phyloP scores from a whole-genome alignment of 345 rosid genomes.

The Eucalyptus erythrocorys region DNA sequence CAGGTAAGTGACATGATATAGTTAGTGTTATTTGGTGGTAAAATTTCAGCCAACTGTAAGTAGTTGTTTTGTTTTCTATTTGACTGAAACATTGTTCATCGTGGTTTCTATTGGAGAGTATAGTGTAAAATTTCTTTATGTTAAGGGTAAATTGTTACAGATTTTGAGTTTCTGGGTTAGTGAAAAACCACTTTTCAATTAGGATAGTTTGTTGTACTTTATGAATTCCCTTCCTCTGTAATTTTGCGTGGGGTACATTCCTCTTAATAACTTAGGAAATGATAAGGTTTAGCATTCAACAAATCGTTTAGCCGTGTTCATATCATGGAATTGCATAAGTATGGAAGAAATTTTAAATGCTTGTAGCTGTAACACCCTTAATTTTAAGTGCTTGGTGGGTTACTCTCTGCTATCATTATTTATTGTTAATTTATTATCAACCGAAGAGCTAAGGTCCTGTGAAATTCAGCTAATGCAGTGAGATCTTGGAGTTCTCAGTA shows the following conservation, averaged over 20 bases:
- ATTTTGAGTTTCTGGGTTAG: background rate
- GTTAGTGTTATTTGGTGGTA: background rate
- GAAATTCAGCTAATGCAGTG: background rate
- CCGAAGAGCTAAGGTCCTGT: background rate
- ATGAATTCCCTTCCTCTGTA: background rate
- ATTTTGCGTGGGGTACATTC: background rate
- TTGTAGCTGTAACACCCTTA: background rate
- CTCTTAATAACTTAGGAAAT: background rate
- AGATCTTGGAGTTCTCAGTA: background rate
- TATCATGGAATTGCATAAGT: background rate
- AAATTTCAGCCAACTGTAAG: background rate
- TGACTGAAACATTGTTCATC: background rate
- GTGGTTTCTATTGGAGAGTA: background rate
- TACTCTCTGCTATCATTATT: background rate
- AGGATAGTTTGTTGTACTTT: background rate
- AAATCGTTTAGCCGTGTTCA: background rate
- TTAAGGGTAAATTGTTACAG: background rate
- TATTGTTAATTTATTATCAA: background rate
- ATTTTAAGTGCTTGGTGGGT: background rate
- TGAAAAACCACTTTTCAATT: background rate
- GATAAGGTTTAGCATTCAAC: background rate
- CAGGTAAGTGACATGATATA: conserved; percentile 31
- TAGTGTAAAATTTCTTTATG: background rate
- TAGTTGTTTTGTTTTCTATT: background rate
- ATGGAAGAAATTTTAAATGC: background rate